A percentile compares a stretch with the other conserved stretches of the same genome.
These are phyloP conservation scores for Fusarium sp. DNA, from an alignment of 2,329 filamentous ascomycete genomes.

Conservation along the genomic window DNA sequence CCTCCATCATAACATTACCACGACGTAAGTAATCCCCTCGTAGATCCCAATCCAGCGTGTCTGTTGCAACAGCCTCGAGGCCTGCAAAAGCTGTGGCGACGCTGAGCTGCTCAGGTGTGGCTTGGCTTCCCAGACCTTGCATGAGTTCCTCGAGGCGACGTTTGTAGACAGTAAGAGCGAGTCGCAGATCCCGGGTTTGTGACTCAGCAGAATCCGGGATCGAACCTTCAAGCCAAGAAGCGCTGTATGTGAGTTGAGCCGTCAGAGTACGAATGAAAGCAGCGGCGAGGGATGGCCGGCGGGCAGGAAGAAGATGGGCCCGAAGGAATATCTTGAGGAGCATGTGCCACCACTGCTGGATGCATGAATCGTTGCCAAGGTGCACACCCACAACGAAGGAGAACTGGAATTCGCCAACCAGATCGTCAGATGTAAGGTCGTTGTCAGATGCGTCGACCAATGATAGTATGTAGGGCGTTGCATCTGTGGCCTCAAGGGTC, in stretches of 20 bases:
- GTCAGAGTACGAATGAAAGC: constrained; percentile 64
- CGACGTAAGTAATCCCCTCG: constrained; percentile 61
- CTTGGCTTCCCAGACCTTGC: constrained; percentile 49
- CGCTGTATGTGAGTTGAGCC: constrained; percentile 67
- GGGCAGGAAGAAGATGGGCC: constrained; percentile 59
- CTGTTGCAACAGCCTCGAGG: constrained; percentile 49
- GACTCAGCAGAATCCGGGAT: constrained; percentile 54
- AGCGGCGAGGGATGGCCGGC: constrained; percentile 58
- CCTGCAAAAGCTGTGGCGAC: constrained; percentile 61
- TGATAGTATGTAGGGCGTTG: constrained; percentile 60
- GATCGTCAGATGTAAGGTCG: constrained; percentile 53
- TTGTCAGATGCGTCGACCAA: constrained; percentile 51
- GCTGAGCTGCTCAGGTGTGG: constrained; percentile 56
- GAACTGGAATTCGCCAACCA: constrained; percentile 72
- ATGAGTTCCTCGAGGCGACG: constrained; percentile 63
- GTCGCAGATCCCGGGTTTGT: constrained; percentile 54
- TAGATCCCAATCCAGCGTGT: constrained; percentile 67
- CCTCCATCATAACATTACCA: constrained; percentile 64
- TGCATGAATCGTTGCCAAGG: constrained; percentile 68
- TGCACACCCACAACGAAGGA: constrained; percentile 68
- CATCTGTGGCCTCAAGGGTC: constrained; percentile 60
- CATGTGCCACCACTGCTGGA: constrained; percentile 73
- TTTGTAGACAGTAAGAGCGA: constrained; percentile 66
- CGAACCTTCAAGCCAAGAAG: constrained; percentile 61
- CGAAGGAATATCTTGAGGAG: constrained; percentile 64